Conservation (phyloP, 78 protist genomes). For the Cavenderia fasciculata region DNA sequence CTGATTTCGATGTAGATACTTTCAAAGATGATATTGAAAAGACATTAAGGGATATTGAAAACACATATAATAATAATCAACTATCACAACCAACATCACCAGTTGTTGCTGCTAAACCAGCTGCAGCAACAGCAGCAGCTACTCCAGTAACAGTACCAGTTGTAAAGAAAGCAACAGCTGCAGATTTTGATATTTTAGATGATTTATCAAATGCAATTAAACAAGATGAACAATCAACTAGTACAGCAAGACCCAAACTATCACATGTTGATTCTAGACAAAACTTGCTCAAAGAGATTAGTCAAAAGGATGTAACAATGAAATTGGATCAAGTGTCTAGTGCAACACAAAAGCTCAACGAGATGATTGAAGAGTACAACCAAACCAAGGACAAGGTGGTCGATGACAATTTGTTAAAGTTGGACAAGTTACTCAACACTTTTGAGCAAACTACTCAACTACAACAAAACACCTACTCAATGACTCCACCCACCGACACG, state of each 20-base stretch:
- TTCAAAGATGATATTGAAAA: slow-evolving; percentile 38
- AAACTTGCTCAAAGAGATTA: too few relatives aligned
- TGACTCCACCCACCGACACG: not conserved
- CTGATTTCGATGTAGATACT: not conserved
- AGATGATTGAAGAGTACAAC: slow-evolving; percentile 22
- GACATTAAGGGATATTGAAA: slow-evolving; percentile 51
- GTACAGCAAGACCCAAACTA: not conserved
- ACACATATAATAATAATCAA: not conserved
- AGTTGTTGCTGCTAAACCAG: too few relatives aligned
- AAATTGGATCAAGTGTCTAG: slow-evolving; percentile 8
- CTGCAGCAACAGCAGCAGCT: not conserved
- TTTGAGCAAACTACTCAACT: not conserved
- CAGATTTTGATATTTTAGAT: not conserved
- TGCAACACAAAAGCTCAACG: slow-evolving; percentile 33
- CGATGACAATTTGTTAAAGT: not conserved
- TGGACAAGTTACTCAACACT: not conserved
- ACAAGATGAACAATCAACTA: slow-evolving; percentile 1
- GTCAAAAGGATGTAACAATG: too few relatives aligned
- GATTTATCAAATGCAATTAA: not conserved
- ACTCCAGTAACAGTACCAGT: not conserved
- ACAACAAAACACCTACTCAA: not conserved
- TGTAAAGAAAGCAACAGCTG: not conserved
- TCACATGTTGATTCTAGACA: too few relatives aligned
- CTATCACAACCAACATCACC: not conserved
- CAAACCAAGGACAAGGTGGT: not conserved